Percentiles rank a stretch among this genome's conserved stretches.
Conservation (phyloP, 1,139 yeast species). For the Suhomyces coccinellae region DNA sequence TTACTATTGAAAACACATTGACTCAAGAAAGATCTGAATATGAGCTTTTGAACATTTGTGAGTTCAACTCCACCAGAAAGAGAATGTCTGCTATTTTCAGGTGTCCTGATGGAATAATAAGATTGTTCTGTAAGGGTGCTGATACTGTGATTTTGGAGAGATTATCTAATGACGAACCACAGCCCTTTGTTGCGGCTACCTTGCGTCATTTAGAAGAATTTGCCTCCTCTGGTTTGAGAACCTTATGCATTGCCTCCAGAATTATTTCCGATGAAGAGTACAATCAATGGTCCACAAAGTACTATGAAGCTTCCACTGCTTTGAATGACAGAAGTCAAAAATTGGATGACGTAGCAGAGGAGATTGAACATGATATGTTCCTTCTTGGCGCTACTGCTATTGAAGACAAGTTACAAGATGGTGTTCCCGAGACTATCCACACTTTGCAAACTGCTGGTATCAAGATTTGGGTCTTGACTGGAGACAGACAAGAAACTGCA, state of each 20-base stretch:
- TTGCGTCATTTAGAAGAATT: slow-evolving; percentile 90
- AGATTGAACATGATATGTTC: slow-evolving; percentile 76
- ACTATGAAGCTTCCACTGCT: slow-evolving; percentile 81
- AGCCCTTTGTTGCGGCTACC: slow-evolving; percentile 80
- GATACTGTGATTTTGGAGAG: slow-evolving; percentile 94
- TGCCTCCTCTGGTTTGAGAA: slow-evolving; percentile 94
- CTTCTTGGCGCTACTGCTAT: slow-evolving; percentile 96
- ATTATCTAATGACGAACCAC: slow-evolving; percentile 59
- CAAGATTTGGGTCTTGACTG: slow-evolving; percentile 96
- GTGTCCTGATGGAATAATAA: slow-evolving; percentile 90
- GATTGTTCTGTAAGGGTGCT: slow-evolving; percentile 95
- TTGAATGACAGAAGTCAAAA: slow-evolving; percentile 71
- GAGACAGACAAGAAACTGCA: slow-evolving; percentile 99
- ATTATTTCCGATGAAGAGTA: slow-evolving; percentile 82
- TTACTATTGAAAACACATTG: slow-evolving; percentile 60
- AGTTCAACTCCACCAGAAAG: slow-evolving; percentile 94
- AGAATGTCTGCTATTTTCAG: slow-evolving; percentile 95
- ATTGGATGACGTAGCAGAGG: slow-evolving; percentile 69
- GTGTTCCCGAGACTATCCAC: slow-evolving; percentile 96
- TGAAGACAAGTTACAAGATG: slow-evolving; percentile 96
- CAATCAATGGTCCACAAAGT: slow-evolving; percentile 57
- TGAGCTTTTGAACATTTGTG: slow-evolving; percentile 87
- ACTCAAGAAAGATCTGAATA: slow-evolving; percentile 45
- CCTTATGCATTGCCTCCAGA: slow-evolving; percentile 88
- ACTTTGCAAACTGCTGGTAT: slow-evolving; percentile 95